These are phyloP conservation scores for Mycena olivaceomarginata DNA, from an alignment of 768 basidiomycete species.

Conservation along the genomic window DNA sequence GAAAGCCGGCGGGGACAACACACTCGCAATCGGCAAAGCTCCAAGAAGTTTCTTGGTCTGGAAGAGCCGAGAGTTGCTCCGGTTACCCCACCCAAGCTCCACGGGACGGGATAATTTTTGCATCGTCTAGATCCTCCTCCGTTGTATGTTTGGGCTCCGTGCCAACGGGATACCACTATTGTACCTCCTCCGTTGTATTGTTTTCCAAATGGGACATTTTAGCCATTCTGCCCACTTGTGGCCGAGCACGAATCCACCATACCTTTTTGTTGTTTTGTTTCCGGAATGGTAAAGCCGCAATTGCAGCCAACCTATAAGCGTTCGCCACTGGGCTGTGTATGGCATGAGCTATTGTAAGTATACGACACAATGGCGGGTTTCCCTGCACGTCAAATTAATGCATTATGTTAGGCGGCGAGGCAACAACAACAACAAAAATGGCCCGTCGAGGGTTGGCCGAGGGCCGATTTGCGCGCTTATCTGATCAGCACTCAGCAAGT, in stretches of 20 bases:
- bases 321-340: background rate
- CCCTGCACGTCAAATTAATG: background rate
- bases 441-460: background rate
- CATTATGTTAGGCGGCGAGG: background rate
- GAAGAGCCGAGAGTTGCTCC: background rate
- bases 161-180: conserved; percentile 6
- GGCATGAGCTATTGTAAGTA: background rate
- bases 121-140: background rate
- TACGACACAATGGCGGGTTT: background rate
- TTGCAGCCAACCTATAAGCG: background rate
- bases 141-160: background rate
- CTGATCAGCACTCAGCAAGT: too few species aligned
- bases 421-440: background rate
- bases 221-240: background rate
- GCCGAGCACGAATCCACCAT: too few species aligned
- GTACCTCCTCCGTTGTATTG: conserved; percentile 12
- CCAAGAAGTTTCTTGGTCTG: conserved; percentile 26
- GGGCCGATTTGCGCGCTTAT: background rate
- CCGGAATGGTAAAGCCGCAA: conserved; percentile 27
- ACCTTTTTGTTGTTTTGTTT: background rate
- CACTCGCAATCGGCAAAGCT: conserved; percentile 28
- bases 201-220: background rate
- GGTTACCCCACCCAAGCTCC: conserved; percentile 5
- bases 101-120: conserved; percentile 7
- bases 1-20: conserved; percentile 30